Evolutionary conservation across 2,329 filamentous ascomycete genomes (phyloP).

Genomic region (Hortaea werneckii): DNA sequence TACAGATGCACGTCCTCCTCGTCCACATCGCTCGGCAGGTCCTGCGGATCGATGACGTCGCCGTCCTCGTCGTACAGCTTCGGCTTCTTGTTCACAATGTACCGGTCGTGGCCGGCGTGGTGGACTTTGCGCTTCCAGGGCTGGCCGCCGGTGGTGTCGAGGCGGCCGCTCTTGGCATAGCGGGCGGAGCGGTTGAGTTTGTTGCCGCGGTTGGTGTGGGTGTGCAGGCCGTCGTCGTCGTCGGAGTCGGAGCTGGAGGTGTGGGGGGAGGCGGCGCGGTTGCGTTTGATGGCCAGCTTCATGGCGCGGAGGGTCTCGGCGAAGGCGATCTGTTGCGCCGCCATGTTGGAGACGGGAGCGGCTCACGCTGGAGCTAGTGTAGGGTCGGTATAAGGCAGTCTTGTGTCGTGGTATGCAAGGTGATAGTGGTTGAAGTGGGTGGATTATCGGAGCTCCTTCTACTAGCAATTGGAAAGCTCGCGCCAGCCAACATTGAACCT

Average conservation of each 20-base stretch:
- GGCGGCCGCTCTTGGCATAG: conserved; percentile 59
- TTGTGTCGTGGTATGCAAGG: too few relatives aligned
- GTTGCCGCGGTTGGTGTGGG: conserved; percentile 63
- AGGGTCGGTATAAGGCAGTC: too few relatives aligned
- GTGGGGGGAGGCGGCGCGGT: conserved; percentile 3
- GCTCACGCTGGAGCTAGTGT: too few relatives aligned
- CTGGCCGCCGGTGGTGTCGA: conserved; percentile 53
- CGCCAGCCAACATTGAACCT: too few relatives aligned
- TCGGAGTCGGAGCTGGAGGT: conserved; percentile 59
- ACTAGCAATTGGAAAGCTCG: too few relatives aligned
- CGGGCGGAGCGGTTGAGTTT: conserved; percentile 68
- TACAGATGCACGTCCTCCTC: conserved; percentile 57
- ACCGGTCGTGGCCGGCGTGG: conserved; percentile 61
- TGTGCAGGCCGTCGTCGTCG: conserved; percentile 52
- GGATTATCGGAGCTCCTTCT: too few relatives aligned
- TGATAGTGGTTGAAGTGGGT: too few relatives aligned
- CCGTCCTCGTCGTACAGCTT: conserved; percentile 66
- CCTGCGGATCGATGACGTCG: conserved; percentile 28
- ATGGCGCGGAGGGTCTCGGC: conserved; percentile 58
- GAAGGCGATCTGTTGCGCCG: conserved; percentile 51
- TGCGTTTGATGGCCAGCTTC: conserved; percentile 53
- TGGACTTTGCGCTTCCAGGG: conserved; percentile 49
- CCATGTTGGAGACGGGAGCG: conserved; percentile 28
- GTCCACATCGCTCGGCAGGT: conserved; percentile 37
- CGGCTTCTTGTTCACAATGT: conserved; percentile 66